phyloP scores from a whole-genome alignment of 2,329 filamentous ascomycete genomes.

The Clonostachys sp. region DNA sequence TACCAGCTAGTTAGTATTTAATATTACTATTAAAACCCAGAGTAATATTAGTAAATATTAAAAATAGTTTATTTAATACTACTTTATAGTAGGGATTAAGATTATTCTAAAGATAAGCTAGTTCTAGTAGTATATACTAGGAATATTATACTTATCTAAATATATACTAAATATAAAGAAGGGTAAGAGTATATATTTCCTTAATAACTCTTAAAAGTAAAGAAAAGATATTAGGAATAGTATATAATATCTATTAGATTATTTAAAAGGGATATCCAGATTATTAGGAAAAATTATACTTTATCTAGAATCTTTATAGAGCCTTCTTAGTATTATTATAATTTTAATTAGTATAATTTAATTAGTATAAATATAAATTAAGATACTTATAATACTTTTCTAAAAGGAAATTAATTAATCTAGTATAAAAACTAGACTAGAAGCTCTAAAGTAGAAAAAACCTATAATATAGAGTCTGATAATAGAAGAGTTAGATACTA shows the following conservation, averaged over 20 bases:
- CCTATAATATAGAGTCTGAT: slow-evolving; percentile 2
- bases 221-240: background rate
- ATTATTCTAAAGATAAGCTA: too few species aligned
- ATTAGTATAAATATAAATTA: background rate
- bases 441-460: background rate
- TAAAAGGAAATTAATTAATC: background rate
- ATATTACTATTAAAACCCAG: too few species aligned
- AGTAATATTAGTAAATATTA: too few species aligned
- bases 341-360: background rate
- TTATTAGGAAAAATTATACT: background rate
- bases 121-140: too few species aligned
- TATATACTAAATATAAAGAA: background rate
- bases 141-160: too few species aligned
- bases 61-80: too few species aligned
- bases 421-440: slow-evolving; percentile 1
- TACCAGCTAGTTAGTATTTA: too few species aligned
- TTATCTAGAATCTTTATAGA: background rate
- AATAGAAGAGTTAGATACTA: slow-evolving; percentile 1
- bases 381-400: background rate
- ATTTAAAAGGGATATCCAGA: background rate
- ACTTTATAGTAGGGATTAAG: too few species aligned
- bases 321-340: background rate
- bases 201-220: background rate
- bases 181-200: background rate
- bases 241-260: background rate